These are phyloP conservation scores for Kurtzmaniella quercitrusa DNA, from an alignment of 1,139 yeast species.

Conservation along the genomic window DNA sequence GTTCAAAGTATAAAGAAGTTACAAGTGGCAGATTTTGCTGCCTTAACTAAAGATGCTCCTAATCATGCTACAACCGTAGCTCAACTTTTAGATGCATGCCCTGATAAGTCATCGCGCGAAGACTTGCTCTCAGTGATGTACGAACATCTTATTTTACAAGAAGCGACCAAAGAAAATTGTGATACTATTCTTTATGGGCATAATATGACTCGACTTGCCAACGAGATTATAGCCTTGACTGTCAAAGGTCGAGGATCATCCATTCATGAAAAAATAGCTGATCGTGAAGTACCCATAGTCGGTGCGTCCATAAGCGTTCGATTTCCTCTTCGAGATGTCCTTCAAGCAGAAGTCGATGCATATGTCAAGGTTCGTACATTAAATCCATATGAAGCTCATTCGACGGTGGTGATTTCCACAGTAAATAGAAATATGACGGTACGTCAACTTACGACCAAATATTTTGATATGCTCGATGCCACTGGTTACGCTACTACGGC, in stretches of 20 bases:
- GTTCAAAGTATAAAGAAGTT: constrained; percentile 21
- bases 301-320: constrained; percentile 38
- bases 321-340: constrained; percentile 74
- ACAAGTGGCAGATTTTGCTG: constrained; percentile 4
- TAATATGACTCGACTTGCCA: constrained; percentile 81
- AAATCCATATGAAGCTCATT: constrained; percentile 15
- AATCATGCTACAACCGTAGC: constrained; percentile 13
- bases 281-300: constrained; percentile 28
- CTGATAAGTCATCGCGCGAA: constrained; percentile 57
- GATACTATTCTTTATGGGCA: constrained; percentile 67
- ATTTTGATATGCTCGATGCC: constrained; percentile 67
- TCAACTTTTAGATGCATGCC: constrained; percentile 28
- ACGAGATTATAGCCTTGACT: constrained; percentile 69
- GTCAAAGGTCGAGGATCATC: constrained; percentile 88
- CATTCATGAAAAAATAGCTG: constrained; percentile 52
- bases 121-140: constrained; percentile 54
- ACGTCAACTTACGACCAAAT: constrained; percentile 70
- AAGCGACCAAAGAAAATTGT: constrained; percentile 45
- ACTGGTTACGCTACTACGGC: constrained; percentile 86
- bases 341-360: constrained; percentile 60
- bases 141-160: constrained; percentile 43
- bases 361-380: constrained; percentile 41
- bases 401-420: constrained; percentile 26
- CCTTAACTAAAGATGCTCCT: constrained; percentile 18
- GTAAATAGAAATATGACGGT: constrained; percentile 70